Conservation (phyloP, 129 eudicot genomes). For the Escallonia rubra region DNA sequence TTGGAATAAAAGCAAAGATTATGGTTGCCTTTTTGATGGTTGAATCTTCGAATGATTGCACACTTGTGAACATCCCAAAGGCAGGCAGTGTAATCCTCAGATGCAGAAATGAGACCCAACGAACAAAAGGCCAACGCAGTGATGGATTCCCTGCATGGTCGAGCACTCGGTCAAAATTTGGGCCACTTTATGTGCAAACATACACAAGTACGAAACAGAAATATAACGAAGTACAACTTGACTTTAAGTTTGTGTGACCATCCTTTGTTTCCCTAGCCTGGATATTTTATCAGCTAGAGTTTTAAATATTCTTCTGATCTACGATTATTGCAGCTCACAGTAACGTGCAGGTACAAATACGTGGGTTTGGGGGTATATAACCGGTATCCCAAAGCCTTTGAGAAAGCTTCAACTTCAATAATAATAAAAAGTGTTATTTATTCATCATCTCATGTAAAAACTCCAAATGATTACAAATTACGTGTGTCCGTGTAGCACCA, state of each 20-base stretch:
- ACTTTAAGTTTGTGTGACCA: too few species aligned
- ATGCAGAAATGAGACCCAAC: constrained; percentile 42
- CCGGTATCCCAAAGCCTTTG: too few species aligned
- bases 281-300: too few species aligned
- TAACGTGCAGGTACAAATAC: too few species aligned
- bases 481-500: constrained; percentile 38
- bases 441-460: too few species aligned
- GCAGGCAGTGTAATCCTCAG: constrained; percentile 42
- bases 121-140: constrained; percentile 34
- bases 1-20: not conserved
- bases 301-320: too few species aligned
- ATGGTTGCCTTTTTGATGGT: constrained; percentile 34
- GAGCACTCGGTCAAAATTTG: not conserved
- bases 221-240: not conserved
- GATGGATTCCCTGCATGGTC: constrained; percentile 27
- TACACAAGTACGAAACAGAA: not conserved
- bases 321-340: too few species aligned
- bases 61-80: constrained; percentile 41
- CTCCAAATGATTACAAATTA: not conserved
- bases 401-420: too few species aligned
- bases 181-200: not conserved
- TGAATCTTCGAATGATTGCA: constrained; percentile 32
- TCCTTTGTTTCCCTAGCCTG: too few species aligned
- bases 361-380: too few species aligned
- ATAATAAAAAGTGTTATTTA: too few species aligned